Evolutionary conservation across 1,139 yeast species (phyloP), one percentile per base, ranked within the genome.

Genomic region (Sugiyamaella pinicola): DNA sequence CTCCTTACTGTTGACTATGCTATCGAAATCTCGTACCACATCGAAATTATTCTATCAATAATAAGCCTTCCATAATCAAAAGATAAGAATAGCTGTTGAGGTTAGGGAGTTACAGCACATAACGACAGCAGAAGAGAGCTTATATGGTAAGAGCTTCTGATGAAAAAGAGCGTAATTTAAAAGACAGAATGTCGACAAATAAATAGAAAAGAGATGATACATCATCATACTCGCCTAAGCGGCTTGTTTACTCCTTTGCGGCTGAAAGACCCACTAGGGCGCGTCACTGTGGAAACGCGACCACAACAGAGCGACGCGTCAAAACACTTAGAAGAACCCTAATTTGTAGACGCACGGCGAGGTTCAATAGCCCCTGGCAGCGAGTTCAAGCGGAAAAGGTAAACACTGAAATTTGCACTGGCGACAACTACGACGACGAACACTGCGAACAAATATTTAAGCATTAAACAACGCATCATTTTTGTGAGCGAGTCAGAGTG

Each of bases 351-450:
- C 24, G 46, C 37, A 18, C 46, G 46, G 46, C 46, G 44, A 29
- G 43, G 6, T 15, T 18, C 28, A 37, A n/a, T 31, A 31, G 8
- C 15, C 46, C 46, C 46, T 33, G 18, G n/a, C 9, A 18, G 39
- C n/a, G 43, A 26, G 33, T n/a, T 26, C 12, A 26, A 31, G 28
- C 4, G 29, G 18, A 18, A 31, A 42, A 42, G 37, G 46, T 42
- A 42, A 42, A 42, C 46, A 42, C 29, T 42, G 46, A 42, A 42
- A 42, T 42, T 42, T 42, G 46, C 46, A 42, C 5, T 10, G 21
- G 29, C 37, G 34, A 12, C 35, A 13, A 13, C 35, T 3, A 31
- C 31, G 31, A 26, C 31, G 12, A 10, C 12, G 31, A 26, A 9
- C 31, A 26, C 31, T n/a, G n/a, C n/a, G n/a, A n/a, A 24, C 8